Evolutionary conservation across 2,329 filamentous ascomycete species (phyloP), one percentile per base, ranked within the genome.

Genomic region (Pyricularia sp.): DNA sequence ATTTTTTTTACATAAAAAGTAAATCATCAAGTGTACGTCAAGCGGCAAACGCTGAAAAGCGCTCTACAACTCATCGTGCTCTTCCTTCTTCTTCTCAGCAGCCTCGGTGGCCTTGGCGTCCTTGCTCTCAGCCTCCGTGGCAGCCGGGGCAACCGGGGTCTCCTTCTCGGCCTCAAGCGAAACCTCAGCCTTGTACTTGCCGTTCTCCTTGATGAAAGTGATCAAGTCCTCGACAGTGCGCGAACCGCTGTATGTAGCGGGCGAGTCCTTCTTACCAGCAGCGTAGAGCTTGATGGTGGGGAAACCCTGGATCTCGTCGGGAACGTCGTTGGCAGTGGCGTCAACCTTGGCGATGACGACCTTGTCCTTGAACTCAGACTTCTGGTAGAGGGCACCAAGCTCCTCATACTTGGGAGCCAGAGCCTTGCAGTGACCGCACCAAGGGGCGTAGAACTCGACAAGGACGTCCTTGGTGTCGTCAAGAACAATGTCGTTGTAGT

Each of bases 401-500:
- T 97, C 91, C 69, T 99, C 94, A 78, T 97, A 99, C 78, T 96
- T 88, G 73, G 94, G 94, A 65, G 94, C 93, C 68, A 99, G 88
- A 78, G 87, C 93, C 86, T 97, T 97, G 91, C 94, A 99, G 86
- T 99, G 94, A 72, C 94, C 94, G 77, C 94, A 99, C 94, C 94
- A 99, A 69, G 94, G 94, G 66, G 94, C 94, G 81, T 99, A 99
- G 82, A 96, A 97, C 83, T 99, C 94, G 69, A 99, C 80, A 70
- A 99, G 85, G 66, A 99, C 94, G 78, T 99, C 94, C 88, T 97
- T 97, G 75, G 88, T 84, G 77, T 96, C 89, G 75, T 99, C 89
- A 65, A 97, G 84, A 73, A 99, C 93, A 70, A 97, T 80, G 8
- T 96, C 84, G 69, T 96, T 83, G 84, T 97, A 99, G 81, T 85